These are phyloP conservation scores for Ophiostoma ulmi DNA, from an alignment of 2,329 filamentous ascomycete genomes.

Conservation along the genomic window DNA sequence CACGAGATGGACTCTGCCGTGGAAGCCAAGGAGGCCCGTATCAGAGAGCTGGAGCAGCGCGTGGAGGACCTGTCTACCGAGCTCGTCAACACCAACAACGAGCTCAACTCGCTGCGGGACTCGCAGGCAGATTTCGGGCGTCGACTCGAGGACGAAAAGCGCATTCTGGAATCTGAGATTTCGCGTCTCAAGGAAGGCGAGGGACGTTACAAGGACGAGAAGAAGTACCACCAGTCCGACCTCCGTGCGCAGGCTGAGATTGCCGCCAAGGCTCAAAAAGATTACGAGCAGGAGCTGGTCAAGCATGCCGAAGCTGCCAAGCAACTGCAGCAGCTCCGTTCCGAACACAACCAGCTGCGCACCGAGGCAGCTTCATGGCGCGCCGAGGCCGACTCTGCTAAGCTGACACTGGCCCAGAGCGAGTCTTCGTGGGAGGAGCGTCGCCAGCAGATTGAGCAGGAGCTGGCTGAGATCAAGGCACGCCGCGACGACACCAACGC, in stretches of 20 bases:
- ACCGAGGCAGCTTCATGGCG: slow-evolving; percentile 69
- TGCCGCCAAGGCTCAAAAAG: slow-evolving; percentile 84
- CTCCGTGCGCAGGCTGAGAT: slow-evolving; percentile 91
- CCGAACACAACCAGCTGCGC: slow-evolving; percentile 76
- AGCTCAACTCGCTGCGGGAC: slow-evolving; percentile 74
- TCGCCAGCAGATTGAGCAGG: slow-evolving; percentile 73
- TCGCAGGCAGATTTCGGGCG: slow-evolving; percentile 69
- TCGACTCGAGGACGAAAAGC: slow-evolving; percentile 76
- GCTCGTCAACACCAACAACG: slow-evolving; percentile 72
- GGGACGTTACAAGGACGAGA: slow-evolving; percentile 70
- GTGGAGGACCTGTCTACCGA: slow-evolving; percentile 80
- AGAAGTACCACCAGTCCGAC: slow-evolving; percentile 83
- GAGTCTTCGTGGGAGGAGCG: slow-evolving; percentile 86
- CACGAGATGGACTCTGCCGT: slow-evolving; percentile 75
- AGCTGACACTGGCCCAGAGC: slow-evolving; percentile 69
- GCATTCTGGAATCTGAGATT: slow-evolving; percentile 71
- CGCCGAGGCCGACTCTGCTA: slow-evolving; percentile 80
- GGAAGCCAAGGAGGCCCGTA: slow-evolving; percentile 70
- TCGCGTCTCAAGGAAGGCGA: slow-evolving; percentile 76
- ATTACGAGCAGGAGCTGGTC: slow-evolving; percentile 89
- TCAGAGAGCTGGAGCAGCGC: slow-evolving; percentile 76
- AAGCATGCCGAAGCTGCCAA: slow-evolving; percentile 96
- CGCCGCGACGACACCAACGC: slow-evolving; percentile 78
- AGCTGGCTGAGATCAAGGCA: slow-evolving; percentile 71
- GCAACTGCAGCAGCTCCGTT: slow-evolving; percentile 69